Percentiles rank a stretch among this genome's conserved stretches.
Evolutionary conservation across 331 rosid species (phyloP).

Genomic region (Rosa hybrid): DNA sequence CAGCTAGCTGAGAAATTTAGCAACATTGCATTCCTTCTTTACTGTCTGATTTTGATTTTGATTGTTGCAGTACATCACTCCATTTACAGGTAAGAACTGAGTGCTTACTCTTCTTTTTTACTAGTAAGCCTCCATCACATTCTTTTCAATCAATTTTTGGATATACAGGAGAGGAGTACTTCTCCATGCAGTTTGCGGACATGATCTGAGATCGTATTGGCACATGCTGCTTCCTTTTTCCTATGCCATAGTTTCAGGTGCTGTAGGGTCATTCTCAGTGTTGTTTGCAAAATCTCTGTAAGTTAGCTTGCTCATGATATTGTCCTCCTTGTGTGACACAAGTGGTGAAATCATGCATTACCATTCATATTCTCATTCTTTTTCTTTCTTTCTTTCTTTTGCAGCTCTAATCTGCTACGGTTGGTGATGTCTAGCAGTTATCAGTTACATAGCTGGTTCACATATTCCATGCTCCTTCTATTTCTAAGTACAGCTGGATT

Average conservation of each 20-base stretch:
- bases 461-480: conserved; percentile 87
- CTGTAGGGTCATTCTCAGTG: conserved; percentile 96
- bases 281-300: conserved; percentile 99
- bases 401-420: conserved; percentile 84
- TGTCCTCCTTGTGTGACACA: conserved; percentile 18
- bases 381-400: conserved; percentile 29
- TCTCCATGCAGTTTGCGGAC: conserved; percentile 64
- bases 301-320: conserved; percentile 41
- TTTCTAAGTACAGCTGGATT: conserved; percentile 98
- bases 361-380: conserved; percentile 22
- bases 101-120: conserved; percentile 9
- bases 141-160: conserved; percentile 27
- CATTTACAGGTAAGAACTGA: conserved; percentile 65
- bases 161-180: conserved; percentile 82
- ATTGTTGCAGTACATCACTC: conserved; percentile 81
- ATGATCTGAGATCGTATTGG: conserved; percentile 89
- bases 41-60: conserved; percentile 74
- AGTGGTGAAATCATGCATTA: conserved; percentile 5
- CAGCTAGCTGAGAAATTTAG: conserved; percentile 94
- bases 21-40: conserved; percentile 75
- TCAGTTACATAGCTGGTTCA: conserved; percentile 96
- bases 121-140: not conserved
- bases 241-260: conserved; percentile 97
- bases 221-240: conserved; percentile 87
- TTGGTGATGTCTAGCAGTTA: conserved; percentile 85